Evolutionary conservation across 2,329 filamentous ascomycete species (phyloP).

Genomic region (Chlorencoelia australis): DNA sequence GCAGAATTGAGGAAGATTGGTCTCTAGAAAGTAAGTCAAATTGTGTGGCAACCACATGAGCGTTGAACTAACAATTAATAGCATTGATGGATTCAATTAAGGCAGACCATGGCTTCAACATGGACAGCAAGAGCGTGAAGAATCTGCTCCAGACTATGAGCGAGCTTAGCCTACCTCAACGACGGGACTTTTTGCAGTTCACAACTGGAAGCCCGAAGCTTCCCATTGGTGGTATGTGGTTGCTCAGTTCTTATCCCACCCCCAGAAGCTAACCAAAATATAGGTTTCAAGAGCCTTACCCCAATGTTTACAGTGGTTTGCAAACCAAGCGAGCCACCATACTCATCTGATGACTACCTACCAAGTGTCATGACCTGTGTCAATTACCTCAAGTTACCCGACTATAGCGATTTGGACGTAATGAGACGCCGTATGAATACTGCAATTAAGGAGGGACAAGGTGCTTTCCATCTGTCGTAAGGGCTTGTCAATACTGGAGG

Average conservation of each 20-base stretch:
- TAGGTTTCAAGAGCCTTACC: slow-evolving; percentile 92
- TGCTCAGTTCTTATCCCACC: neutral
- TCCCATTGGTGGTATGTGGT: slow-evolving; percentile 82
- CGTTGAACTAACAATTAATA: slow-evolving; percentile 29
- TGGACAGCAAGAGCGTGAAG: slow-evolving; percentile 92
- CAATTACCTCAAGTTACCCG: slow-evolving; percentile 95
- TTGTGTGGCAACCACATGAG: neutral
- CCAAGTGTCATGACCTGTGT: slow-evolving; percentile 99
- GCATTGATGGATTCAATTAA: slow-evolving; percentile 97
- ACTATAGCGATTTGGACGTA: slow-evolving; percentile 72
- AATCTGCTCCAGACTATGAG: slow-evolving; percentile 95
- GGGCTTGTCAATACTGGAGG: slow-evolving; percentile 11
- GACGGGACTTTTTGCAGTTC: slow-evolving; percentile 93
- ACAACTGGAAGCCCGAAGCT: slow-evolving; percentile 96
- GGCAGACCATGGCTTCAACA: slow-evolving; percentile 95
- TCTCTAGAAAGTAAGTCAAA: slow-evolving; percentile 76
- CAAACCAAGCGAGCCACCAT: slow-evolving; percentile 93
- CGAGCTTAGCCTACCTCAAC: slow-evolving; percentile 61
- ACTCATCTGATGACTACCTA: slow-evolving; percentile 92
- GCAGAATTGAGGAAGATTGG: slow-evolving; percentile 91
- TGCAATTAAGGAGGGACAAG: slow-evolving; percentile 91
- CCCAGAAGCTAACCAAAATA: slow-evolving; percentile 26
- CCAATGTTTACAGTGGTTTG: slow-evolving; percentile 99
- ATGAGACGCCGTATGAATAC: slow-evolving; percentile 70
- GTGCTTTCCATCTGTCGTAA: slow-evolving; percentile 91